A percentile compares a stretch with the other conserved stretches of the same genome.
phyloP scores from a whole-genome alignment of 2,329 filamentous ascomycete species.

The Aspergillus sp. region DNA sequence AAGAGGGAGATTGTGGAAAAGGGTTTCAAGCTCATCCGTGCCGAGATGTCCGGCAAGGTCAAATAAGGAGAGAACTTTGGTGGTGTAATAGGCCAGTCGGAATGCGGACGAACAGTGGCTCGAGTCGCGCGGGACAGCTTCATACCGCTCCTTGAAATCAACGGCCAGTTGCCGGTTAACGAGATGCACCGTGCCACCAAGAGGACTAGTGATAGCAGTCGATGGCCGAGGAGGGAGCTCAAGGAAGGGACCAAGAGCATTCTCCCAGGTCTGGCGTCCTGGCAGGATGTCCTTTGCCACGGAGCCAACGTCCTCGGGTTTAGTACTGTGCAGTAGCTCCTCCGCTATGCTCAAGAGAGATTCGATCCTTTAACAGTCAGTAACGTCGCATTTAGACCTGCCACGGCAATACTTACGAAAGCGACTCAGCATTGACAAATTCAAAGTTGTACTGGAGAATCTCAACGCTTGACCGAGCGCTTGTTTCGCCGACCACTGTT shows the following conservation, averaged over 20 bases:
- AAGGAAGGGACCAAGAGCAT: slow-evolving; percentile 57
- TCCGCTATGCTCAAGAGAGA: slow-evolving; percentile 56
- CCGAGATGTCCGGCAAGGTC: slow-evolving; percentile 34
- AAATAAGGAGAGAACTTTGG: slow-evolving; percentile 54
- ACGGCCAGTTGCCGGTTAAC: slow-evolving; percentile 41
- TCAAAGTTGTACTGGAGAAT: slow-evolving; percentile 54
- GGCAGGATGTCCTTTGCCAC: slow-evolving; percentile 59
- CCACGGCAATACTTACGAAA: slow-evolving; percentile 39
- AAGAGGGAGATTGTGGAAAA: slow-evolving; percentile 55
- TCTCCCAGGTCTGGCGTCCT: slow-evolving; percentile 62
- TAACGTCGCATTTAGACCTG: background rate
- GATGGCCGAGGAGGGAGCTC: slow-evolving; percentile 50
- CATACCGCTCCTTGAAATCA: slow-evolving; percentile 22
- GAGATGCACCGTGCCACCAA: slow-evolving; percentile 70
- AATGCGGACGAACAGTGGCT: slow-evolving; percentile 71
- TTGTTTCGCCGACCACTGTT: slow-evolving; percentile 38
- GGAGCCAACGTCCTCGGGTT: slow-evolving; percentile 26
- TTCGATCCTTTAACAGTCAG: slow-evolving; percentile 48
- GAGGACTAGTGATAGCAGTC: slow-evolving; percentile 69
- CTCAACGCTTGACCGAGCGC: slow-evolving; percentile 49
- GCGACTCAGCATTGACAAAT: slow-evolving; percentile 43
- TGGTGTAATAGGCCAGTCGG: slow-evolving; percentile 71
- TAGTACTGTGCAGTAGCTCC: slow-evolving; percentile 44
- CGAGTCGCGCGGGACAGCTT: slow-evolving; percentile 57
- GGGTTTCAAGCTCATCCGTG: slow-evolving; percentile 33